Conservation (phyloP, 495 filamentous ascomycete genomes). For the Annulohypoxylon stygium region DNA sequence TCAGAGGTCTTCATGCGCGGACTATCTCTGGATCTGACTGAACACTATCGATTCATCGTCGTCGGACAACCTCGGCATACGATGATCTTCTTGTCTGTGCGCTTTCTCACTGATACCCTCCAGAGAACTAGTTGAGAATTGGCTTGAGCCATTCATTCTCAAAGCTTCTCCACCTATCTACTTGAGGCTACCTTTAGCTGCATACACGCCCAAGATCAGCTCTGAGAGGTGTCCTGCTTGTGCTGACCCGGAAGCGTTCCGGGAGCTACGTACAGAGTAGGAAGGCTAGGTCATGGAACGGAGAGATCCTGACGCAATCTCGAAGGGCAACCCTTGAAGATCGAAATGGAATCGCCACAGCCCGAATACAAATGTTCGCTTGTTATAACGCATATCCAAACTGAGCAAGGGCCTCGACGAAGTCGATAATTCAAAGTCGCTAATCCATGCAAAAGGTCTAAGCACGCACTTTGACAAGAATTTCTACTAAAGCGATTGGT, state of each 20-base stretch:
- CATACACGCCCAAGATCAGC: constrained; percentile 17
- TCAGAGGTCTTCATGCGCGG: neutral
- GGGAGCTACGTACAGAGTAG: constrained; percentile 17
- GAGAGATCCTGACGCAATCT: constrained; percentile 36
- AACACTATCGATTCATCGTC: constrained; percentile 37
- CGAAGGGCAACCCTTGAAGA: constrained; percentile 15
- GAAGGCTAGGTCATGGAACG: constrained; percentile 7
- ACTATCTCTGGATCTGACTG: constrained; percentile 23
- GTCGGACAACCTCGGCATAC: constrained; percentile 35
- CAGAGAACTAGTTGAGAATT: constrained; percentile 14
- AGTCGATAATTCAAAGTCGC: neutral
- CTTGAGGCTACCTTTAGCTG: constrained; percentile 22
- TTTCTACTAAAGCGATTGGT: neutral
- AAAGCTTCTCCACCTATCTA: constrained; percentile 13
- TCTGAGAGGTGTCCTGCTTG: constrained; percentile 19
- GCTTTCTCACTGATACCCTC: neutral
- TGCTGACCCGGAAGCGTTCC: constrained; percentile 22
- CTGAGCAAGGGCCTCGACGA: neutral
- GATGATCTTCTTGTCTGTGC: constrained; percentile 37
- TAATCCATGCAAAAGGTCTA: neutral
- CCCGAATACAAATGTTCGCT: neutral
- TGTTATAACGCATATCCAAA: neutral
- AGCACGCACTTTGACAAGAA: neutral
- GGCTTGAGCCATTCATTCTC: constrained; percentile 20
- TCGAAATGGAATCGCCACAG: constrained; percentile 3